phyloP scores from a whole-genome alignment of 345 rosid genomes.

The Hypericum perforatum region DNA sequence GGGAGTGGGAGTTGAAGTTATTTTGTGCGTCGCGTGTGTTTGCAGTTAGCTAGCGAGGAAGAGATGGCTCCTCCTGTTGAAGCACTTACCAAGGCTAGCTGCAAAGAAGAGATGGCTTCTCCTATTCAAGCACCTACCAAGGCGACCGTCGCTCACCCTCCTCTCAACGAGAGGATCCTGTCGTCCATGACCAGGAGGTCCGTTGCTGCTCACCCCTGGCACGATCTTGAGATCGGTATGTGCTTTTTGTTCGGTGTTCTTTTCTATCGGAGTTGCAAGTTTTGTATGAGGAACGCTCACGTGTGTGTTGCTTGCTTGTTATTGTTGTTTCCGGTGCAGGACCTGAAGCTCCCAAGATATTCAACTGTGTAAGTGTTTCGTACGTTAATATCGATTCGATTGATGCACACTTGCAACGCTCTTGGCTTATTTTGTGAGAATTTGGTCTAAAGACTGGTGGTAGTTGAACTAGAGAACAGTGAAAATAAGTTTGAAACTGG shows the following conservation, averaged over 20 bases:
- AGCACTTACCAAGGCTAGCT: slow-evolving; percentile 22
- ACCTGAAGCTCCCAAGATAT: slow-evolving; percentile 27
- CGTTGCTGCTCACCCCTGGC: slow-evolving; percentile 98
- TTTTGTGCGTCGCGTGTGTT: slow-evolving; percentile 3
- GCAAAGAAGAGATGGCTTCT: slow-evolving; percentile 49
- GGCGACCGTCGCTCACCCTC: slow-evolving; percentile 32
- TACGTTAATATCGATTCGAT: neutral
- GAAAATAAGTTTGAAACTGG: no score
- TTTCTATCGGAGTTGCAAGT: no score
- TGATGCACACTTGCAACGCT: neutral
- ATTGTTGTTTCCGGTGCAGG: slow-evolving; percentile 8
- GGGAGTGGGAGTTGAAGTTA: neutral
- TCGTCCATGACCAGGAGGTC: slow-evolving; percentile 87
- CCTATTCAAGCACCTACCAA: slow-evolving; percentile 46
- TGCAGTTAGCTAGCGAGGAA: slow-evolving; percentile 11
- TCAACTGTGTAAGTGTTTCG: slow-evolving; percentile 22
- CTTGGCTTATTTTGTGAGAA: no score
- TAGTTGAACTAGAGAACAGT: no score
- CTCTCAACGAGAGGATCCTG: slow-evolving; percentile 89
- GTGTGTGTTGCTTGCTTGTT: neutral
- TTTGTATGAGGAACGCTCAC: no score
- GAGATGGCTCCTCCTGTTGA: slow-evolving; percentile 72
- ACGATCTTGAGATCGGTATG: slow-evolving; percentile 94
- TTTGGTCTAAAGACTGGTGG: no score
- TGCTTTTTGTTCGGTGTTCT: neutral